Evolutionary conservation across 441 rosid genomes (phyloP).

Genomic region (Cnidoscolus chayamansa): DNA sequence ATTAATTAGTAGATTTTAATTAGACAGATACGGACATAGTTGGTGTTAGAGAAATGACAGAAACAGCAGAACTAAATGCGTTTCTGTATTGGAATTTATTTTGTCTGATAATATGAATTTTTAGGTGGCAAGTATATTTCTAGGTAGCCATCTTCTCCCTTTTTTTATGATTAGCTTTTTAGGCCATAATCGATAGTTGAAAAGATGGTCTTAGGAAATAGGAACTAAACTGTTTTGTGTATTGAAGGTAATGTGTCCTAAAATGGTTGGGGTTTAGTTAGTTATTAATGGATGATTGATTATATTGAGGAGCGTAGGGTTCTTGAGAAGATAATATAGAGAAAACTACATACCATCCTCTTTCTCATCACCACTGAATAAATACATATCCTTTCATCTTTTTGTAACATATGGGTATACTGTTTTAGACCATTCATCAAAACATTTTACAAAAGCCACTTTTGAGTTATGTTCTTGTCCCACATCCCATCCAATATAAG

Average conservation of each 20-base stretch:
- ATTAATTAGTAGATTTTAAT: not conserved
- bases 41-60: slow-evolving; percentile 58
- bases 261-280: slow-evolving; percentile 33
- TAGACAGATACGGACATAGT: slow-evolving; percentile 23
- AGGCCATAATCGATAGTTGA: slow-evolving; percentile 21
- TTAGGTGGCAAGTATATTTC: slow-evolving; percentile 57
- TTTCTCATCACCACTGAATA: slow-evolving; percentile 21
- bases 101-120: slow-evolving; percentile 30
- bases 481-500: no score
- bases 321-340: slow-evolving; percentile 19
- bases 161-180: slow-evolving; percentile 28
- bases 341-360: slow-evolving; percentile 42
- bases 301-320: slow-evolving; percentile 30
- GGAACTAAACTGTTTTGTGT: slow-evolving; percentile 21
- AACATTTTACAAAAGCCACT: slow-evolving; percentile 29
- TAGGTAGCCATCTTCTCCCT: slow-evolving; percentile 29
- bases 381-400: not conserved
- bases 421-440: slow-evolving; percentile 25
- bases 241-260: slow-evolving; percentile 25
- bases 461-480: slow-evolving; percentile 12
- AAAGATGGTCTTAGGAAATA: slow-evolving; percentile 20
- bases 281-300: slow-evolving; percentile 31
- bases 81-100: slow-evolving; percentile 26
- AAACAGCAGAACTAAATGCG: slow-evolving; percentile 59
- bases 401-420: not conserved